Conservation (phyloP, 2,329 filamentous ascomycete genomes). For the Pseudofabraea citricarpa region DNA sequence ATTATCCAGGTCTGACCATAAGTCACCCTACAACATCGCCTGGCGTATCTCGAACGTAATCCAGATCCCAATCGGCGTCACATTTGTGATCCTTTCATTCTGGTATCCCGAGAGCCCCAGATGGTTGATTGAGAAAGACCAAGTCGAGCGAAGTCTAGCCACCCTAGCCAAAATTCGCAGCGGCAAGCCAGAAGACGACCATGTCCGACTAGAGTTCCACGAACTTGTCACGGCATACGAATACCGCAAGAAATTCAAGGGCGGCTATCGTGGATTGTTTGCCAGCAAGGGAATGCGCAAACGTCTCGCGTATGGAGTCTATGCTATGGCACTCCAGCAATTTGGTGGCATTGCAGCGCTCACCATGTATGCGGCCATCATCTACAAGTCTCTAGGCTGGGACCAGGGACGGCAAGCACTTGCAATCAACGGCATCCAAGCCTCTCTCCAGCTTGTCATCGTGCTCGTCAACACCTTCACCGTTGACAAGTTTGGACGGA, state of each 20-base stretch:
- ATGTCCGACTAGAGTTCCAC: constrained; percentile 31
- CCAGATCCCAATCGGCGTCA: constrained; percentile 35
- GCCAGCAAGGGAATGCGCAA: constrained; percentile 30
- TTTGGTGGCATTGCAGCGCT: constrained; percentile 29
- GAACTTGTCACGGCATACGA: constrained; percentile 32
- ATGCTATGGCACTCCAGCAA: constrained; percentile 29
- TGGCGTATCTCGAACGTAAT: constrained; percentile 37
- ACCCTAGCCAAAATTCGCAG: constrained; percentile 28
- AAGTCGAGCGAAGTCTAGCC: constrained; percentile 25
- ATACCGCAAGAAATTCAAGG: constrained; percentile 26
- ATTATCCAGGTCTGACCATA: constrained; percentile 27
- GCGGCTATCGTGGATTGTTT: constrained; percentile 30
- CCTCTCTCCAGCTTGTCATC: constrained; percentile 32
- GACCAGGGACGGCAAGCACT: constrained; percentile 30
- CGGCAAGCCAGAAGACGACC: constrained; percentile 24
- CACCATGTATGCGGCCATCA: constrained; percentile 34
- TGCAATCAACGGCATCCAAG: constrained; percentile 33
- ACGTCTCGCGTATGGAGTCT: constrained; percentile 32
- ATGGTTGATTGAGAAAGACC: constrained; percentile 31
- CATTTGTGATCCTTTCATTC: constrained; percentile 32
- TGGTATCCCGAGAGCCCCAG: constrained; percentile 33
- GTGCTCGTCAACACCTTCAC: constrained; percentile 36
- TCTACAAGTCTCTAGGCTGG: constrained; percentile 35
- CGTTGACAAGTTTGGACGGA: constrained; percentile 31
- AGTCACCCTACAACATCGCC: constrained; percentile 35